Evolutionary conservation across 441 rosid genomes (phyloP).

Genomic region (Isatis lusitanica): DNA sequence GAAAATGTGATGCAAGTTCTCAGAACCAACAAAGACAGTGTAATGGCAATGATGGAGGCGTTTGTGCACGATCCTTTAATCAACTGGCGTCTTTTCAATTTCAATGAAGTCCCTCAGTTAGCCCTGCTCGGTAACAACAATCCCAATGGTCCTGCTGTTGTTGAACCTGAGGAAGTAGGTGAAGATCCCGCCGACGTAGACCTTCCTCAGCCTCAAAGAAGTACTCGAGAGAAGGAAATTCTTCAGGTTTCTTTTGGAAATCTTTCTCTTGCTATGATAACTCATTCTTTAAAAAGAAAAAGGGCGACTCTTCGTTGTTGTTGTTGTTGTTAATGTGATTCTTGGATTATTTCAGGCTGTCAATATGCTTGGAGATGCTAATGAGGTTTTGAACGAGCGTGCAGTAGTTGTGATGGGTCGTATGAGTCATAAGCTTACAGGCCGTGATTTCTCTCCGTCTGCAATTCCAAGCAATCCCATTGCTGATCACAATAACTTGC

Average conservation of each 20-base stretch:
- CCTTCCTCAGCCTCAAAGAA: constrained; percentile 89
- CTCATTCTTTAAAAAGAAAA: background rate
- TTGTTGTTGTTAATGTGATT: background rate
- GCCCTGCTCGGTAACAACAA: constrained; percentile 61
- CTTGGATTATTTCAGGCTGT: constrained; percentile 65
- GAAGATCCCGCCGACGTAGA: constrained; percentile 66
- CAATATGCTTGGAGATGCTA: constrained; percentile 97
- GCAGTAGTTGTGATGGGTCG: constrained; percentile 97
- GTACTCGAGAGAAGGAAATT: constrained; percentile 95
- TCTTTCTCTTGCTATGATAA: background rate
- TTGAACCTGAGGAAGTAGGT: constrained; percentile 51
- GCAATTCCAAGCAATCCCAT: constrained; percentile 52
- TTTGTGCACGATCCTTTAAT: constrained; percentile 99
- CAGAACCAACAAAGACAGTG: constrained; percentile 87
- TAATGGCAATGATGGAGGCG: constrained; percentile 99
- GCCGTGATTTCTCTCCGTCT: constrained; percentile 80
- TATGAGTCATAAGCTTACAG: constrained; percentile 93
- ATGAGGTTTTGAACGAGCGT: constrained; percentile 91
- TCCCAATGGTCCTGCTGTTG: constrained; percentile 61
- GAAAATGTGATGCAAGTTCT: constrained; percentile 99
- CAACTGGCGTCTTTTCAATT: constrained; percentile 99
- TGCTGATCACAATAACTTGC: constrained; percentile 66
- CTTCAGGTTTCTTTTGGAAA: constrained; percentile 65
- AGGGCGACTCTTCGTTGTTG: background rate
- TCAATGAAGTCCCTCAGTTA: constrained; percentile 95